phyloP scores from a whole-genome alignment of 768 basidiomycete genomes.

The Cubamyces sp. region DNA sequence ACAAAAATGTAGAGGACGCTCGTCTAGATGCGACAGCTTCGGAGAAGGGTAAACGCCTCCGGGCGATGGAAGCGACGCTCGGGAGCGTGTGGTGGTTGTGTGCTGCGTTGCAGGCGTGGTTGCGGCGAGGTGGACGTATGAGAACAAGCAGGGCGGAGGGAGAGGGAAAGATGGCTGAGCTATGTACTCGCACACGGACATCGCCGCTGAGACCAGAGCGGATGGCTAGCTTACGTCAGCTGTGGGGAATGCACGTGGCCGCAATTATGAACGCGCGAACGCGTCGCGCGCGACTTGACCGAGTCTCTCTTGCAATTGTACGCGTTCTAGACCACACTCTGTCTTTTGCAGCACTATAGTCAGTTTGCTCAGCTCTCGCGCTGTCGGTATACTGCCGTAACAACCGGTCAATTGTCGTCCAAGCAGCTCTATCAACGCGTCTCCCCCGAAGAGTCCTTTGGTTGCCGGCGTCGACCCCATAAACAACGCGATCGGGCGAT shows the following conservation, averaged over 20 bases:
- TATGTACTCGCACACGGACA: constrained; percentile 2
- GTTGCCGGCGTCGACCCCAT: constrained; percentile 1
- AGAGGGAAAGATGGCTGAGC: constrained; percentile 11
- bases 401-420: no score
- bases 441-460: not conserved
- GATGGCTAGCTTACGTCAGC: constrained; percentile 17
- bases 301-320: not conserved
- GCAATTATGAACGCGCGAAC: constrained; percentile 7
- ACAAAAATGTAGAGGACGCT: not conserved
- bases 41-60: not conserved
- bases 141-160: constrained; percentile 1
- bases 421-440: not conserved
- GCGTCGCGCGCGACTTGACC: constrained; percentile 6
- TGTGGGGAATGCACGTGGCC: constrained; percentile 14
- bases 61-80: not conserved
- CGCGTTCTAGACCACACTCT: no score
- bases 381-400: no score
- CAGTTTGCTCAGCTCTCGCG: no score
- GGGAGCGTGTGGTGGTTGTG: not conserved
- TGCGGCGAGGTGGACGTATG: not conserved
- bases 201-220: constrained; percentile 13
- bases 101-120: not conserved
- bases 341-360: no score
- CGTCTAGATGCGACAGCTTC: not conserved
- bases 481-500: not conserved